Base-by-base conservation (phyloP, 2,329 filamentous ascomycete genomes). In the Penicillium sp. region DNA sequence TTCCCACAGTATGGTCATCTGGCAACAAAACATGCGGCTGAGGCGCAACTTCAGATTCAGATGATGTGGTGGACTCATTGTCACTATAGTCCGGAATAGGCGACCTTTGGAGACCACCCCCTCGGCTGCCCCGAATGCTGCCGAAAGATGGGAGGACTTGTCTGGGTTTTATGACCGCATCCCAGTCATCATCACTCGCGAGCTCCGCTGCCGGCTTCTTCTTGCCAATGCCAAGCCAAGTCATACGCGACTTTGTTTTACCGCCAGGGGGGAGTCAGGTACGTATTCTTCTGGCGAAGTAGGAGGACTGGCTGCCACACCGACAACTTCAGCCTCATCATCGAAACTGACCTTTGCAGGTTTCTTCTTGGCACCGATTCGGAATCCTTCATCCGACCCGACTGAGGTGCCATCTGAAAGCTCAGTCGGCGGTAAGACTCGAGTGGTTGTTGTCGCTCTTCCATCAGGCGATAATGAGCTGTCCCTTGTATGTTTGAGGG, bases 281-380 rank as follows among this genome's bases (percentile, higher is more conserved):
- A 62, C 48, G 33, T 64, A 60, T 13, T 72, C 69, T 33, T 74
- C 72, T 1, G 68, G 70, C 4, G 70, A 72, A 6, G 68, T 70
- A 27, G 70, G 67, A 41, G 71, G 67, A 29, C 69, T 73, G 8
- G 70, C 68, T 25, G 70, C 67, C 14, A 73, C 64, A 16, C 75
- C 76, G 25, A 79, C 72, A 22, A 78, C 62, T 46, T 77, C 72
- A 4, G 77, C 70, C 39, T 77, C 75, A 36, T 82, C 80, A 49
- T 83, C 81, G 57, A 85, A 96, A 70, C 89, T 95, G 44, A 85
- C 81, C 45, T 81, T 75, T 3, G 74, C 74, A 27, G 68, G 68
- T 62, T 78, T 81, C 66, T 78, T 83, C 55, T 75, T 79, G 52
- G 71, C 71, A 16, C 59, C 65, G 13, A 66, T 34, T 30, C 65